Conservation (phyloP, 2,329 filamentous ascomycete species). For the Aspergillus melleus region DNA sequence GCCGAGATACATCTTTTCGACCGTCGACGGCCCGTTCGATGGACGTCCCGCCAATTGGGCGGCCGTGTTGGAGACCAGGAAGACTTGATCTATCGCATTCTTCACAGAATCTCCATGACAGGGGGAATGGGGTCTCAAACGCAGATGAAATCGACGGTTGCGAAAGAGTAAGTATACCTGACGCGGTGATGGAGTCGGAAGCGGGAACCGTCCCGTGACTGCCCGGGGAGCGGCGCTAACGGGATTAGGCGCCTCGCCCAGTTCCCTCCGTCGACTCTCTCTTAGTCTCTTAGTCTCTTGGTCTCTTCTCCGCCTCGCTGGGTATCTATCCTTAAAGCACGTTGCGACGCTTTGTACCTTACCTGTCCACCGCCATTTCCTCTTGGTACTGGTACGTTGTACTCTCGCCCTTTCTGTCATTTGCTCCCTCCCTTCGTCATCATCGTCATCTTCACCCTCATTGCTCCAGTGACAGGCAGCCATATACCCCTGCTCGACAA, state of each 20-base stretch:
- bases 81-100: constrained; percentile 9
- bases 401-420: constrained; percentile 13
- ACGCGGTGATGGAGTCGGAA: neutral
- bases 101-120: neutral
- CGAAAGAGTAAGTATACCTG: neutral
- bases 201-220: constrained; percentile 31
- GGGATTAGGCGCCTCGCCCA: constrained; percentile 22
- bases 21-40: neutral
- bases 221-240: constrained; percentile 23
- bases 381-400: constrained; percentile 18
- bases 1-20: constrained; percentile 1
- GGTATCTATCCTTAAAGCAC: constrained; percentile 16
- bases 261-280: constrained; percentile 22
- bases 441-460: constrained; percentile 6
- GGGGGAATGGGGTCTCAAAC: no score
- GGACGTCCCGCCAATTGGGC: neutral
- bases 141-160: neutral
- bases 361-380: constrained; percentile 22
- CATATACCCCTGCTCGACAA: constrained; percentile 11
- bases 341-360: constrained; percentile 5
- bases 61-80: neutral
- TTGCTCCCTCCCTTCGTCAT: neutral
- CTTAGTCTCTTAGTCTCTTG: no score
- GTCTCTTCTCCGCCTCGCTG: constrained; percentile 22
- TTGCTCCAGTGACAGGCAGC: constrained; percentile 2